These are phyloP conservation scores for Tulasnella sp. DNA, from an alignment of 768 basidiomycete genomes.

Conservation along the genomic window DNA sequence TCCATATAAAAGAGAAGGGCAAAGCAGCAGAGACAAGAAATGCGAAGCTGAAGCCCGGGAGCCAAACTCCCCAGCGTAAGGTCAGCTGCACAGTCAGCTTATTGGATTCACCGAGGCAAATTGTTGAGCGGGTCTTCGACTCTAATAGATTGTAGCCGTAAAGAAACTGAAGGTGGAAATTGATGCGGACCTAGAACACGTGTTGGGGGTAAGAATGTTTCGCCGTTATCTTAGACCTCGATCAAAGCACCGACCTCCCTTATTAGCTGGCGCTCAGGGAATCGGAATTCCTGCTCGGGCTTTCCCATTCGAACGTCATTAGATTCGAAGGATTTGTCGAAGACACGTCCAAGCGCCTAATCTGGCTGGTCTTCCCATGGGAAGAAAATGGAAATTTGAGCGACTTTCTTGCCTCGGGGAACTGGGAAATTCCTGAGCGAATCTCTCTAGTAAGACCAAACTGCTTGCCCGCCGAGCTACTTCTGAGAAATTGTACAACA, in stretches of 20 bases:
- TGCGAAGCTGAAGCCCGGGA: background rate
- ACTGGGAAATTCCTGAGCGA: background rate
- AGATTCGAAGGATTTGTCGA: background rate
- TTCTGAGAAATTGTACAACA: background rate
- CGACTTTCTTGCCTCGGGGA: background rate
- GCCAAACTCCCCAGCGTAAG: background rate
- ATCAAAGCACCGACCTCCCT: background rate
- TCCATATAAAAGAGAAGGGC: background rate
- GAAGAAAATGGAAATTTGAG: background rate
- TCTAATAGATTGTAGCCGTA: background rate
- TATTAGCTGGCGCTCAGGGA: background rate
- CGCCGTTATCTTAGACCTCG: background rate
- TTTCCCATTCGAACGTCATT: background rate
- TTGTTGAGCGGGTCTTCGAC: background rate
- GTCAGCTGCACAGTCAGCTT: background rate
- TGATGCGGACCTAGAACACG: background rate
- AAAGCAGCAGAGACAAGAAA: background rate
- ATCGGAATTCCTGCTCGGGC: background rate
- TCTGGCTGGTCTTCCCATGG: background rate
- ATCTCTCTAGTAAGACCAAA: background rate
- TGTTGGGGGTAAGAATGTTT: background rate
- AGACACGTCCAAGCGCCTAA: background rate
- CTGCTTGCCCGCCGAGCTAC: background rate
- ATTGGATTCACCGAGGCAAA: background rate
- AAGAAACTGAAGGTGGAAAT: background rate